Evolutionary conservation across 2,329 filamentous ascomycete species (phyloP), one percentile per base, ranked within the genome.

Genomic region (Aspergillus amoenus): DNA sequence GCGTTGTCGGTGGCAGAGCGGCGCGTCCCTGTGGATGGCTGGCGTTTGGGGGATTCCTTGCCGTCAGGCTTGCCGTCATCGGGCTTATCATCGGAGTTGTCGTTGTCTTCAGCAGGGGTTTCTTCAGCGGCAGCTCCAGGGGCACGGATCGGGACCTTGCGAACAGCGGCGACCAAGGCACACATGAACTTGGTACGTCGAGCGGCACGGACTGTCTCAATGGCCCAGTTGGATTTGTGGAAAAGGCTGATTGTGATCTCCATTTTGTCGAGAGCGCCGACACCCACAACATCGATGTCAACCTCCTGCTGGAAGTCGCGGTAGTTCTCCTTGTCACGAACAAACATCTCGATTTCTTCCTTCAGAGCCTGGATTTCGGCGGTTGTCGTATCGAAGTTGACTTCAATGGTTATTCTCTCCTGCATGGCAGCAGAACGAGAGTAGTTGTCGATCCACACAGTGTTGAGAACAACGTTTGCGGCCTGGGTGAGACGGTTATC

Each of bases 151-250:
- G 93, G 93, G 17, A 99, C 83, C 77, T 88, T 92, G 76, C 91
- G 90, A 57, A 97, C 79, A 3, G 93, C 92, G 8, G 92, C 76
- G 4, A 94, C 88, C 57, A 99, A 80, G 0, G 94, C 94, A 70
- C 93, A 96, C 87, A 97, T 96, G 78, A 99, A 97, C 76, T 96
- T 97, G 72, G 90, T 95, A 59, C 93, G 87, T 52, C 93, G 87
- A 6, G 88, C 84, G 17, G 88, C 88, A 41, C 93, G 89, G 41
- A 97, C 83, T 1, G 84, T 82, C 65, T 96, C 93, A 74, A 97
- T 92, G 65, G 91, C 86, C 90, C 90, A 93, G 77, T 93, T 94
- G 57, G 88, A 91, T 78, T 97, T 97, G 81, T 97, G 92, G 69
- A 89, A 87, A 70, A 97, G 92, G 66, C 90, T 88, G 40, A 97